Conservation (phyloP, 768 basidiomycete species). For the Mycena latifolia region DNA sequence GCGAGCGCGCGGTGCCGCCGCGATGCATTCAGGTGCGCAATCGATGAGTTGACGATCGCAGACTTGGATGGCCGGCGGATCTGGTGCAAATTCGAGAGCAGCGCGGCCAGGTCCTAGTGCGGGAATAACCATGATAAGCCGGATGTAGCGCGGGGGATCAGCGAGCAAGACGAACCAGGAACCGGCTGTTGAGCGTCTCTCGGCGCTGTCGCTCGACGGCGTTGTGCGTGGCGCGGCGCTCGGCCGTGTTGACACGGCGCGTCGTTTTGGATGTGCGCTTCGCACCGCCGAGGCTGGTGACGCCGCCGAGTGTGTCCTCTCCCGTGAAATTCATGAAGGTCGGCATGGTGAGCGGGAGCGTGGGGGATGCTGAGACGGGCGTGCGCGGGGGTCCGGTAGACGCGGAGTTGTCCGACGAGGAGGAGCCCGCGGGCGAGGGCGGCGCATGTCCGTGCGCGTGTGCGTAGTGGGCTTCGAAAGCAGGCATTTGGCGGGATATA, state of each 20-base stretch:
- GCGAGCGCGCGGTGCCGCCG: conserved; percentile 87
- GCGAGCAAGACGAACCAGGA: conserved; percentile 50
- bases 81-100: conserved; percentile 91
- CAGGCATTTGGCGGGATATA: conserved; percentile 37
- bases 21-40: conserved; percentile 88
- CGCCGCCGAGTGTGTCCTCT: conserved; percentile 29
- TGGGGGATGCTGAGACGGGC: conserved; percentile 19
- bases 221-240: conserved; percentile 84
- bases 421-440: conserved; percentile 28
- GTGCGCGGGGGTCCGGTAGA: conserved; percentile 30
- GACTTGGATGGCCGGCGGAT: conserved; percentile 96
- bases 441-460: too few relatives aligned
- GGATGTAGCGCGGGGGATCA: too few relatives aligned
- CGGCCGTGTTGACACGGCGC: conserved; percentile 81
- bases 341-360: conserved; percentile 45
- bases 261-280: conserved; percentile 67
- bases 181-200: conserved; percentile 80
- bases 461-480: conserved; percentile 21
- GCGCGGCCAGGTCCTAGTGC: conserved; percentile 87
- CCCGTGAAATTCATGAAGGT: conserved; percentile 37
- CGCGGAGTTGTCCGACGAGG: conserved; percentile 23
- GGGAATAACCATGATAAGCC: too few relatives aligned
- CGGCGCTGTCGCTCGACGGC: conserved; percentile 82
- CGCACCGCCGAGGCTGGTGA: conserved; percentile 32
- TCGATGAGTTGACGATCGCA: conserved; percentile 96